phyloP scores from a whole-genome alignment of 345 rosid genomes.

The Rhizophora mangle region DNA sequence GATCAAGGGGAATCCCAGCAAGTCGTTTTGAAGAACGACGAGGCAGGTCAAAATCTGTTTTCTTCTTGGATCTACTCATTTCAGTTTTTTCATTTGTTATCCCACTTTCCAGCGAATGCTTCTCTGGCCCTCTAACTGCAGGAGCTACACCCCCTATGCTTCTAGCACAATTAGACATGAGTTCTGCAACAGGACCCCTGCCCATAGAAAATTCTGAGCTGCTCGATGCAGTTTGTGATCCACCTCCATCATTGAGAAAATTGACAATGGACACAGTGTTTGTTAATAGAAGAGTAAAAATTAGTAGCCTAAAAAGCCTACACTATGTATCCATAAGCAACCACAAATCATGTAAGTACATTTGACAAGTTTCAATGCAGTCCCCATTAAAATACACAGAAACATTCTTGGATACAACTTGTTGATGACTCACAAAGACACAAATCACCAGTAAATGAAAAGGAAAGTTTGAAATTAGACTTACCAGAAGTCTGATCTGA shows the following conservation, averaged over 20 bases:
- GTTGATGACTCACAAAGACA: no score
- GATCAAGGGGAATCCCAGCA: constrained; percentile 76
- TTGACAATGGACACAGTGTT: neutral
- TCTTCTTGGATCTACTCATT: constrained; percentile 33
- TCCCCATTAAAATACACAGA: neutral
- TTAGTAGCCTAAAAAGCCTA: neutral
- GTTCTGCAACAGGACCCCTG: constrained; percentile 28
- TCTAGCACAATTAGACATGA: constrained; percentile 24
- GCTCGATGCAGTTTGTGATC: constrained; percentile 20
- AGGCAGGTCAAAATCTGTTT: constrained; percentile 36
- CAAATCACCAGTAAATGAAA: neutral
- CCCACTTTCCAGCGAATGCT: constrained; percentile 24
- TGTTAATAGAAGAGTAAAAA: neutral
- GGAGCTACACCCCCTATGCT: constrained; percentile 21
- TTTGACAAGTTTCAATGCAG: neutral
- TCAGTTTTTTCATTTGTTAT: constrained; percentile 22
- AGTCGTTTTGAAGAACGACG: constrained; percentile 84
- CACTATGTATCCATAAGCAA: neutral
- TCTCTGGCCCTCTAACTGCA: constrained; percentile 21
- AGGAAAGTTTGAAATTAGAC: constrained; percentile 15
- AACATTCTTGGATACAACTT: neutral
- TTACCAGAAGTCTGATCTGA: constrained; percentile 14
- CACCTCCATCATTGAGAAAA: constrained; percentile 31
- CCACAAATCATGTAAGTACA: no score
- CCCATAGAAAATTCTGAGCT: constrained; percentile 33